phyloP scores from a whole-genome alignment of 306 rosid genomes.

The Fagus crenata region DNA sequence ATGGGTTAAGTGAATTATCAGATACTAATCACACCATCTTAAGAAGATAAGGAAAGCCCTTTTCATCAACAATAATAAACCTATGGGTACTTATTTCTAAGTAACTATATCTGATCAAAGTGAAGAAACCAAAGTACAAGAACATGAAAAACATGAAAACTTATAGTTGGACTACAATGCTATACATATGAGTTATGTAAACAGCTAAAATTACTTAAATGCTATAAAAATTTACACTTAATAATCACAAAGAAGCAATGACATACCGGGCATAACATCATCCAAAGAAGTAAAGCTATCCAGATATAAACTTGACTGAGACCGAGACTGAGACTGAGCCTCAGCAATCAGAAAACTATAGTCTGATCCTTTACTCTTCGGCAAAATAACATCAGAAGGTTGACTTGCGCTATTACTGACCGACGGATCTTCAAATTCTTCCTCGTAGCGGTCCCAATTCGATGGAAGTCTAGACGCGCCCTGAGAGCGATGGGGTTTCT shows the following conservation, averaged over 20 bases:
- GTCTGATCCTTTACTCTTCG: constrained; percentile 82
- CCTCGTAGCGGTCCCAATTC: constrained; percentile 81
- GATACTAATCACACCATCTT: not conserved
- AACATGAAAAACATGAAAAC: not conserved
- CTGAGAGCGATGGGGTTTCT: constrained; percentile 35
- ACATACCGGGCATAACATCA: constrained; percentile 58
- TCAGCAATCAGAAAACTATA: constrained; percentile 62
- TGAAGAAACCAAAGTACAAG: not conserved
- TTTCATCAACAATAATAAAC: not conserved
- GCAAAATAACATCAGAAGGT: constrained; percentile 45
- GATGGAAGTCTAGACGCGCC: constrained; percentile 51
- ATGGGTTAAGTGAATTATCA: not conserved
- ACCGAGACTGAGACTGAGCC: constrained; percentile 47
- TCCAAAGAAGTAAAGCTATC: constrained; percentile 49
- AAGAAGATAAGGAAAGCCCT: not conserved
- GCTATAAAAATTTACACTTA: not conserved
- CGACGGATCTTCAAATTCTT: constrained; percentile 34
- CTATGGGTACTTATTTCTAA: not conserved
- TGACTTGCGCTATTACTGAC: constrained; percentile 25
- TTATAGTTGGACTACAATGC: not conserved
- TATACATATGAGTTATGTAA: not conserved
- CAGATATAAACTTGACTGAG: constrained; percentile 32
- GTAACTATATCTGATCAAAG: not conserved
- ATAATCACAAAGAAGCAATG: constrained; percentile 16
- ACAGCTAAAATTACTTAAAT: not conserved